Percentiles rank a stretch among this genome's conserved stretches.
Evolutionary conservation across 805 yeast species (phyloP).

Genomic region (Saccharomyces jurei): DNA sequence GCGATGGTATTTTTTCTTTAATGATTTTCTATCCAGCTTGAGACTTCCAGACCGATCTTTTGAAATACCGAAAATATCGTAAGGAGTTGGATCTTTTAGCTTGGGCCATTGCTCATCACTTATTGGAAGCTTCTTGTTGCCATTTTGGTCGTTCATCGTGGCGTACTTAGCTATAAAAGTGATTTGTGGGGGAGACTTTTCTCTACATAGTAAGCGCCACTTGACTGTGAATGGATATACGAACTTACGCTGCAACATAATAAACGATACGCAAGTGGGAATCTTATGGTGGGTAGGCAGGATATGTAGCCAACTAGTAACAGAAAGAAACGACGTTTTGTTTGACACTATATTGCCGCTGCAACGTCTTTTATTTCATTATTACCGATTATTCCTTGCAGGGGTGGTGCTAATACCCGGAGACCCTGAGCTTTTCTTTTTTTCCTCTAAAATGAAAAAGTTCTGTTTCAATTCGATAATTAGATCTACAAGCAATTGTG

Average conservation of each 20-base stretch:
- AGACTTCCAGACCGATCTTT: slow-evolving; percentile 9
- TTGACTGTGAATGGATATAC: background rate
- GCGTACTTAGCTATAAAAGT: background rate
- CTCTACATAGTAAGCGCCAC: background rate
- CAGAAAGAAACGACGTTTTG: too few species aligned
- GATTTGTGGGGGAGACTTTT: background rate
- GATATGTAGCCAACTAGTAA: too few species aligned
- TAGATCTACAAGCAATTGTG: background rate
- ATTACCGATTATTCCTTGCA: background rate
- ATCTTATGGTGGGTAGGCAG: background rate
- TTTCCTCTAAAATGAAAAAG: background rate
- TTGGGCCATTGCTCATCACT: slow-evolving; percentile 46
- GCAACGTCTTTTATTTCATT: background rate
- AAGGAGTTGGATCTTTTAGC: slow-evolving; percentile 52
- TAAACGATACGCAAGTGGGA: background rate
- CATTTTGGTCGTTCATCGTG: background rate
- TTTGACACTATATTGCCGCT: background rate
- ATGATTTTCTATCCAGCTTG: slow-evolving; percentile 31
- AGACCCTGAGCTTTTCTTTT: background rate
- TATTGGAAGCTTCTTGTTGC: background rate
- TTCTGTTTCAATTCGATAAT: background rate
- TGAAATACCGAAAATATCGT: slow-evolving; percentile 51
- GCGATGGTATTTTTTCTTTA: slow-evolving; percentile 46
- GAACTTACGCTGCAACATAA: background rate
- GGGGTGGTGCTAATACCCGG: background rate